Base-by-base conservation (phyloP, 2,329 filamentous ascomycete genomes). In the Aureobasidium sp. region DNA sequence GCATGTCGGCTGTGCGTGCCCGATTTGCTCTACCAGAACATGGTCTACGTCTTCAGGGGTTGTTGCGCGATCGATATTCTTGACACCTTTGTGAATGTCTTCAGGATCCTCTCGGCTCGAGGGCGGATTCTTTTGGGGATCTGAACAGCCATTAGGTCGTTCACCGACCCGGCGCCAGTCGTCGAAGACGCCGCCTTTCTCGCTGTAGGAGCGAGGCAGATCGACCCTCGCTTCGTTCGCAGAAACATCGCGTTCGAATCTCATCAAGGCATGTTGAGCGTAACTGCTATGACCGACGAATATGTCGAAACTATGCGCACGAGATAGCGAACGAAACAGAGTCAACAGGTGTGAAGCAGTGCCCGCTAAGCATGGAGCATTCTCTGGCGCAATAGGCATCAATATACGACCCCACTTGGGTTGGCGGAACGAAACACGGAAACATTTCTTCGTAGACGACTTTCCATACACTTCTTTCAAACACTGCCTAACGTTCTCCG, bases 391-490 rank as follows among this genome's bases (percentile, higher is more conserved):
- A 5, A n/a, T 5, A 3, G 49, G 49, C 49, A 53, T 39, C 49
- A 53, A 25, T 3, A 53, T 34, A 53, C 34, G 49, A 37, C 49
- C 34, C 5, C 7, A 34, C 22, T 39, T 22, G 14, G 31, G 20
- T 14, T 25, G 49, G 17, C 22, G 14, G 17, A 53, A 53, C 2
- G 49, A 20, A 5, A 53, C 8, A 53, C 22, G 34, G 5, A 53
- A 20, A 36, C 49, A 53, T 39, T 53, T 53, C 27, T 27, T 22
- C 11, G 49, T 53, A 27, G 49, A 53, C 8, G 36, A 53, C 7
- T 53, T 53, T 5, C 49, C 49, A 39, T 53, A 53, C 34, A 15
- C 49, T 17, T 53, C 49, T 53, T 53, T 22, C 49, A 53, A 37
- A n/a, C 34, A 53, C 49, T 17, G 31, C 8, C 34, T 37, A 39